Conservation (phyloP, 305 asterid species). For the Petunia hybrid region DNA sequence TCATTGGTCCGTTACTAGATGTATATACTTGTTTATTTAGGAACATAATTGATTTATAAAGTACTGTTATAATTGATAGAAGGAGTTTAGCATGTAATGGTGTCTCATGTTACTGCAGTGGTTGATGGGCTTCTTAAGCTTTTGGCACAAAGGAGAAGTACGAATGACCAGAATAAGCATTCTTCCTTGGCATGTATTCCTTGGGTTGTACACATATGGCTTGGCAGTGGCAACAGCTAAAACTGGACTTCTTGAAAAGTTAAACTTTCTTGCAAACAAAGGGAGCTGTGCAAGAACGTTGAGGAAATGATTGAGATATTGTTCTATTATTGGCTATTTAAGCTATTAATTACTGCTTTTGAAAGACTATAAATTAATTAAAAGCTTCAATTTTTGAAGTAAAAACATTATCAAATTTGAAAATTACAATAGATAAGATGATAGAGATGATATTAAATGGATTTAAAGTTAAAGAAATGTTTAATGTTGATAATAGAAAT, state of each 20-base stretch:
- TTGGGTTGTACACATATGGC: conserved; percentile 81
- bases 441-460: too few species aligned
- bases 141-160: conserved; percentile 84
- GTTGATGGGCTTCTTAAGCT: conserved; percentile 74
- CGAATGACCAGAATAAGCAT: conserved; percentile 58
- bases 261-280: conserved; percentile 70
- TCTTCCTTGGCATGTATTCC: conserved; percentile 87
- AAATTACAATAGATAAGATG: too few species aligned
- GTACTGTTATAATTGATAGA: neutral
- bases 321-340: too few species aligned
- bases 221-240: conserved; percentile 83
- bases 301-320: neutral
- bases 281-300: conserved; percentile 59
- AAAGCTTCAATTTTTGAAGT: too few species aligned
- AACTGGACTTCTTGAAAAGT: conserved; percentile 85
- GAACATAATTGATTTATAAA: neutral
- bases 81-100: neutral
- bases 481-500: too few species aligned
- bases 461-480: too few species aligned
- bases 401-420: too few species aligned
- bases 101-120: conserved; percentile 63
- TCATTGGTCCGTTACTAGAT: too few species aligned
- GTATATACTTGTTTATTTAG: neutral
- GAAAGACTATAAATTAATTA: too few species aligned
- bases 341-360: too few species aligned